Evolutionary conservation across 768 basidiomycete genomes (phyloP), one percentile per base, ranked within the genome.

Genomic region (Collybiopsis luxurians): DNA sequence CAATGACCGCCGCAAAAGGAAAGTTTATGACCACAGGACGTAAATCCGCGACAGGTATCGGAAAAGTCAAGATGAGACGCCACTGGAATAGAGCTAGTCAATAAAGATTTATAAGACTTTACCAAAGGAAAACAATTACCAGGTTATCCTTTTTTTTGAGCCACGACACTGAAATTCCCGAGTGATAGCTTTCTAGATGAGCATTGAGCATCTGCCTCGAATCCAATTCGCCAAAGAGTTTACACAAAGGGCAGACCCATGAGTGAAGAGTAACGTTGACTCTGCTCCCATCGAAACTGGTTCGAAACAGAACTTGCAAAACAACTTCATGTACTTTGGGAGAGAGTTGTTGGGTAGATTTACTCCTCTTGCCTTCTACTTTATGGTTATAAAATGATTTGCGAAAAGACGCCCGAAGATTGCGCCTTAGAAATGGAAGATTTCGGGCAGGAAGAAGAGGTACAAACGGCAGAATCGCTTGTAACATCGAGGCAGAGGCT

Each of bases 231-330:
- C 58, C 58, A 9, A 53, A 46, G 23, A 59, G 27, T 27, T 34
- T n/a, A 44, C 58, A 59, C 27, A 59, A 12, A 13, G 58, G 58
- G 44, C 58, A 59, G 19, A 26, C 31, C 58, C 58, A 59, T 13
- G 39, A 21, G 34, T 53, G 11, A 15, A 58, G 31, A 15, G 50
- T 31, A 27, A 53, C 34, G 13, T 21, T 31, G 7, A 23, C 34
- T 36, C 44, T 47, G 23, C 28, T 46, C 27, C 34, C 26, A 9
- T 53, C 36, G 26, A 43, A 40, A n/a, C 17, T 24, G 36, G 42
- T n/a, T 28, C 52, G 51, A 40, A 53, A 53, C 11, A 58, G 19
- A 21, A 53, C 44, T 24, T 36, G 54, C 15, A 47, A 9, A 53
- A 39, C 26, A 30, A 45, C 50, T 38, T 39, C 23, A 27, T 39